Evolutionary conservation across 2,329 filamentous ascomycete species (phyloP).

Genomic region (Fusarium cyanostomum): DNA sequence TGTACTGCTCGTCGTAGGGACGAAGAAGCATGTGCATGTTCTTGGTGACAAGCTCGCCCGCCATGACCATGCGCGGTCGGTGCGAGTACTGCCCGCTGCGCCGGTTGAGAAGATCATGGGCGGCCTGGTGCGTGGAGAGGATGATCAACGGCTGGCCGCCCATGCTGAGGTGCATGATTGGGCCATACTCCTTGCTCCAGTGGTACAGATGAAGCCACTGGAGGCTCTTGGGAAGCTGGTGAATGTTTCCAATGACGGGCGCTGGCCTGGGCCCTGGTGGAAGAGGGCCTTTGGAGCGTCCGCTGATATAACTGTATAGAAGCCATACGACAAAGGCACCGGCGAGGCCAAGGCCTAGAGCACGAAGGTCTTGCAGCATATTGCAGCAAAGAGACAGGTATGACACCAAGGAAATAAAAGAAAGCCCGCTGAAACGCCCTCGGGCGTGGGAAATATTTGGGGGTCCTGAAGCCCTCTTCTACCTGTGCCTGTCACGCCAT

Average conservation of each 20-base stretch:
- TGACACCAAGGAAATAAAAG: background rate
- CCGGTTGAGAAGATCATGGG: constrained; percentile 35
- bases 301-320: background rate
- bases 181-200: constrained; percentile 38
- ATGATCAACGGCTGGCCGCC: constrained; percentile 35
- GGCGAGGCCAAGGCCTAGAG: background rate
- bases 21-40: constrained; percentile 53
- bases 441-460: too few relatives aligned
- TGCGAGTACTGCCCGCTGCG: constrained; percentile 33
- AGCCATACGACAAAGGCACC: background rate
- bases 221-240: constrained; percentile 50
- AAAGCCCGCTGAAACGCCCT: background rate
- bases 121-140: constrained; percentile 29
- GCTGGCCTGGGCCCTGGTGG: constrained; percentile 44
- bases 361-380: background rate
- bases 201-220: constrained; percentile 68
- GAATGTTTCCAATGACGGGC: constrained; percentile 39
- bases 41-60: constrained; percentile 47
- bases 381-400: background rate
- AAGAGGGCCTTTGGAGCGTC: constrained; percentile 31
- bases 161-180: constrained; percentile 36
- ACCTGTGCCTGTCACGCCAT: too few relatives aligned
- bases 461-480: too few relatives aligned
- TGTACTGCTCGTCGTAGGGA: constrained; percentile 52
- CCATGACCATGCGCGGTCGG: constrained; percentile 44